A percentile compares a stretch with the other conserved stretches of the same genome.
Evolutionary conservation across 169 alveolate species (phyloP).

Genomic region (Babesia gibsoni): DNA sequence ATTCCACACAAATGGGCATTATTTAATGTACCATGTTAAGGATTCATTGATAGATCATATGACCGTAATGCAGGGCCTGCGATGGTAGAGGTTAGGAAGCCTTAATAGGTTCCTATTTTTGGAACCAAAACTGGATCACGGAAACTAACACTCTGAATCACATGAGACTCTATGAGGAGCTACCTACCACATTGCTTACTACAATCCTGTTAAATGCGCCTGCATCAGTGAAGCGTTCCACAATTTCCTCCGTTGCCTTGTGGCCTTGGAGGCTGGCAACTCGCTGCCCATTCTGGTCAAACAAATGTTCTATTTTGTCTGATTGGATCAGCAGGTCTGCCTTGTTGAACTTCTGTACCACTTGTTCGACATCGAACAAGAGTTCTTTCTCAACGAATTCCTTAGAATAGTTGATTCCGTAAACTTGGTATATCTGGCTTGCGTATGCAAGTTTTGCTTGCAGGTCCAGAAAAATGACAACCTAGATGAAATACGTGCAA

Average conservation of each 20-base stretch:
- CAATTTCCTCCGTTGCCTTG: constrained; percentile 60
- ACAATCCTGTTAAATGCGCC: constrained; percentile 68
- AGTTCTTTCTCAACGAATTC: constrained; percentile 68
- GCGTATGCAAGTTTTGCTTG: constrained; percentile 69
- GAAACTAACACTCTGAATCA: constrained; percentile 52
- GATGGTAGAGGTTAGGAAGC: constrained; percentile 68
- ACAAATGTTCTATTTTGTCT: constrained; percentile 12
- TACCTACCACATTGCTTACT: constrained; percentile 61
- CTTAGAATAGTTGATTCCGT: constrained; percentile 65
- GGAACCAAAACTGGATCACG: constrained; percentile 37
- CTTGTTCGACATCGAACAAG: constrained; percentile 68
- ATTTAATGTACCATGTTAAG: no score
- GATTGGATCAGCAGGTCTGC: constrained; percentile 45
- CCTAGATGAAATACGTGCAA: neutral
- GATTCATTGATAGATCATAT: neutral
- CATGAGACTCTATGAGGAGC: neutral
- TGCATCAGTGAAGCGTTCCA: constrained; percentile 71
- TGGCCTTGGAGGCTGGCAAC: constrained; percentile 22
- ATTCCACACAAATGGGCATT: no score
- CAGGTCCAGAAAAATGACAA: constrained; percentile 39
- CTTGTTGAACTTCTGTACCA: constrained; percentile 56
- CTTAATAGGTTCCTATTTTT: neutral
- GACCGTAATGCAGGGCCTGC: constrained; percentile 58
- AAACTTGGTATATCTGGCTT: constrained; percentile 67
- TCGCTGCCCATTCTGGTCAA: neutral